Conservation (phyloP, 1,284 basidiomycete genomes). For the Boletellus dicymbophilus region DNA sequence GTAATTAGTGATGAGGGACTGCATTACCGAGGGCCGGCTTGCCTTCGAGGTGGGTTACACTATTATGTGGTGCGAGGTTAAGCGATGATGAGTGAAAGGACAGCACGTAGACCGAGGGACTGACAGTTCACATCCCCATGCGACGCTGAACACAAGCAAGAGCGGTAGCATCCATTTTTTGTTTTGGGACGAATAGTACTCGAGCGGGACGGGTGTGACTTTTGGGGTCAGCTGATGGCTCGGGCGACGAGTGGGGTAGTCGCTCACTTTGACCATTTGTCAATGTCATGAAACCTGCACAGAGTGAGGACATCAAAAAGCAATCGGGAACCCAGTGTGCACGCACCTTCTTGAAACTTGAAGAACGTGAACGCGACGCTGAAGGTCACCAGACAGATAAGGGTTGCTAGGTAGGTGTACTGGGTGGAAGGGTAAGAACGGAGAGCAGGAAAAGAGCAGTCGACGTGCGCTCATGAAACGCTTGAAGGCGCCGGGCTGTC, state of each 20-base stretch:
- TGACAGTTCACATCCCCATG: constrained; percentile 76
- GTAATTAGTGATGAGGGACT: constrained; percentile 2
- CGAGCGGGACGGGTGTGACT: constrained; percentile 60
- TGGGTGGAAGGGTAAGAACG: constrained; percentile 31
- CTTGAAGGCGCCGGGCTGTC: constrained; percentile 78
- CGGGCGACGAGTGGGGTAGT: constrained; percentile 2
- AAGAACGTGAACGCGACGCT: constrained; percentile 56
- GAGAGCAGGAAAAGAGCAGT: neutral
- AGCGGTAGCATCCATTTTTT: constrained; percentile 62
- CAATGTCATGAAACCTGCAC: constrained; percentile 43
- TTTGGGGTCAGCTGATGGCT: constrained; percentile 13
- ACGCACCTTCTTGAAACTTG: constrained; percentile 70
- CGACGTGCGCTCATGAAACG: constrained; percentile 73
- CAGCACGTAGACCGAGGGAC: constrained; percentile 5
- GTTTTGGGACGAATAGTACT: constrained; percentile 44
- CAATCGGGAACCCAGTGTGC: neutral
- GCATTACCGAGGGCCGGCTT: neutral
- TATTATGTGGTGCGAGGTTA: no score
- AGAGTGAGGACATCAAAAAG: constrained; percentile 1
- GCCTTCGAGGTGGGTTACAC: constrained; percentile 84
- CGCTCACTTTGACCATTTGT: constrained; percentile 43
- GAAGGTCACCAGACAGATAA: constrained; percentile 65
- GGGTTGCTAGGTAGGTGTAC: constrained; percentile 73
- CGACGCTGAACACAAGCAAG: constrained; percentile 64
- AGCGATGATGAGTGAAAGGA: constrained; percentile 1